Evolutionary conservation across 371 early-diverging fungal genomes (phyloP).

Genomic region (Rhizopus arrhizus): DNA sequence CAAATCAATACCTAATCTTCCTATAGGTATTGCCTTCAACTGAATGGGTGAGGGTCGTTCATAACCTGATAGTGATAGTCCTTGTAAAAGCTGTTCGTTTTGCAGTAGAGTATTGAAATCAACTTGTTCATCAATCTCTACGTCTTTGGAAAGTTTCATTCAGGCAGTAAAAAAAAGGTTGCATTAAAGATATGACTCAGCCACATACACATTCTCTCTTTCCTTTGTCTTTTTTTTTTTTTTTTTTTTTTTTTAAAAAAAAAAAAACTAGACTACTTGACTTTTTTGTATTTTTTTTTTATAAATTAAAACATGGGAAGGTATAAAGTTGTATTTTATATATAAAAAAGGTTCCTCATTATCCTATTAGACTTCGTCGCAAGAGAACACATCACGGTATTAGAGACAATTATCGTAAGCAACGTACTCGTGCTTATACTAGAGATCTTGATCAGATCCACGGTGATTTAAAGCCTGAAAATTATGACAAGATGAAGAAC

Average conservation of each 20-base stretch:
- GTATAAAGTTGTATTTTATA: slow-evolving; percentile 6
- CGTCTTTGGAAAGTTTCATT: slow-evolving; percentile 54
- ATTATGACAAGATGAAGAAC: slow-evolving; percentile 61
- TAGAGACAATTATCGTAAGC: slow-evolving; percentile 64
- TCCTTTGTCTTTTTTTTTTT: slow-evolving; percentile 2
- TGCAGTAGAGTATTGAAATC: slow-evolving; percentile 58
- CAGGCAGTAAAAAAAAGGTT: not conserved
- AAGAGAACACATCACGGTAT: slow-evolving; percentile 74
- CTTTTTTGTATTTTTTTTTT: not conserved
- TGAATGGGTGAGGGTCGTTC: slow-evolving; percentile 85
- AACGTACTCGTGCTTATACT: slow-evolving; percentile 67
- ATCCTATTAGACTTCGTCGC: slow-evolving; percentile 58
- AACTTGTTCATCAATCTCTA: slow-evolving; percentile 62
- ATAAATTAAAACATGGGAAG: slow-evolving; percentile 28
- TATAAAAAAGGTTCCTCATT: not conserved
- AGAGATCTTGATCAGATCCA: slow-evolving; percentile 92
- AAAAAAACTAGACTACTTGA: not conserved
- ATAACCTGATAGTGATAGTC: slow-evolving; percentile 59
- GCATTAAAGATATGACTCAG: slow-evolving; percentile 14
- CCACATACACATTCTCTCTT: slow-evolving; percentile 11
- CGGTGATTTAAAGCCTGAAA: slow-evolving; percentile 79
- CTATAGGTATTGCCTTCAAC: slow-evolving; percentile 83
- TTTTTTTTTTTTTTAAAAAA: slow-evolving; percentile 11
- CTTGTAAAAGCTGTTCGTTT: slow-evolving; percentile 52
- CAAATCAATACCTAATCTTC: slow-evolving; percentile 79